phyloP scores from a whole-genome alignment of 495 filamentous ascomycete genomes.

The Entonaema liquescens region DNA sequence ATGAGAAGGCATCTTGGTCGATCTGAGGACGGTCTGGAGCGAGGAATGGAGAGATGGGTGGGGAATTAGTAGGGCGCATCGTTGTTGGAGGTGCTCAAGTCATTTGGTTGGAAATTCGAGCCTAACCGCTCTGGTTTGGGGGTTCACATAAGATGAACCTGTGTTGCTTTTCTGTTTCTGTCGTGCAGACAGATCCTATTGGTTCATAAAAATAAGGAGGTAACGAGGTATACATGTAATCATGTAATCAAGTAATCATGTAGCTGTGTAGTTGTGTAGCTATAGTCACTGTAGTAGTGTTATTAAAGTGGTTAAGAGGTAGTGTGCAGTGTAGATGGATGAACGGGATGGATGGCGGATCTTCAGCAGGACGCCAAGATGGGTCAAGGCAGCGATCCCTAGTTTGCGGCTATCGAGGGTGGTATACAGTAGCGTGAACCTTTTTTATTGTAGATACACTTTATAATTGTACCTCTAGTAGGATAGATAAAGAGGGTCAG shows the following conservation, averaged over 20 bases:
- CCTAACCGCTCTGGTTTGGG: constrained; percentile 40
- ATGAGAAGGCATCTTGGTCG: constrained; percentile 35
- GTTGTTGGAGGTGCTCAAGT: constrained; percentile 37
- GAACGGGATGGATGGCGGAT: constrained; percentile 29
- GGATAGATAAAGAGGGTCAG: constrained; percentile 6
- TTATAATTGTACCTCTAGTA: not conserved
- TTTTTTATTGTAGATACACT: constrained; percentile 1
- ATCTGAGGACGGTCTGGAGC: constrained; percentile 43
- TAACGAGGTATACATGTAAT: constrained; percentile 13
- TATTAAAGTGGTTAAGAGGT: not conserved
- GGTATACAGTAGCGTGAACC: constrained; percentile 4
- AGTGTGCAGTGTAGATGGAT: not conserved
- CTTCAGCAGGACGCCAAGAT: constrained; percentile 38
- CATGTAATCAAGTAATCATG: not conserved
- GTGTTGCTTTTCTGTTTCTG: constrained; percentile 24
- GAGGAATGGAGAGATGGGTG: constrained; percentile 32
- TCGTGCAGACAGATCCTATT: constrained; percentile 33
- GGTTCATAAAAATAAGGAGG: constrained; percentile 20
- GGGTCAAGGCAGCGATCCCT: constrained; percentile 22
- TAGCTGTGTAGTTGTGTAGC: not conserved
- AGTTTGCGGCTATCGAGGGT: constrained; percentile 28
- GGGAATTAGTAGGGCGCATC: constrained; percentile 44
- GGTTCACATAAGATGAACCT: constrained; percentile 27
- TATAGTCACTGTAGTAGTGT: not conserved
- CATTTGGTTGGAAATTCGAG: constrained; percentile 40